A percentile compares a stretch with the other conserved stretches of the same genome.
These are phyloP conservation scores for Corylus americana DNA, from an alignment of 306 rosid genomes.

Conservation along the genomic window DNA sequence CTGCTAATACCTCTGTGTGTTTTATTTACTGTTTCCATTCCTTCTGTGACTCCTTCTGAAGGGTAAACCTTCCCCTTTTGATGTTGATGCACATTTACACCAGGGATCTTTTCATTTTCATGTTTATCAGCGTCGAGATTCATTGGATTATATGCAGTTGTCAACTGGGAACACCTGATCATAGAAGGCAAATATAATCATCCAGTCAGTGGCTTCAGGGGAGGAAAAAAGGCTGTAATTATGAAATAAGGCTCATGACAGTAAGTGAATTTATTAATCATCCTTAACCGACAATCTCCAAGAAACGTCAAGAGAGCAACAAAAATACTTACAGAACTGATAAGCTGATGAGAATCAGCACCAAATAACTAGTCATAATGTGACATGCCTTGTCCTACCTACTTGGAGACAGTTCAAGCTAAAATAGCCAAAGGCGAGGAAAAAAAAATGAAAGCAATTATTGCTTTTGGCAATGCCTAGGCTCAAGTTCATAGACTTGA, in stretches of 20 bases:
- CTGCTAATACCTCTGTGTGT: conserved; percentile 25
- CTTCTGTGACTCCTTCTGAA: conserved; percentile 36
- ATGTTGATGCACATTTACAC: conserved; percentile 24
- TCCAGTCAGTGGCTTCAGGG: conserved; percentile 5
- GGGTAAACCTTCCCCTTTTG: conserved; percentile 23
- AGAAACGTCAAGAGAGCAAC: neutral
- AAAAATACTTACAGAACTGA: neutral
- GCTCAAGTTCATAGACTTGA: too few relatives aligned
- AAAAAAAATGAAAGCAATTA: neutral
- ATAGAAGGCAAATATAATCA: conserved; percentile 17
- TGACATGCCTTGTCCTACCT: neutral
- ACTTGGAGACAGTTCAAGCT: neutral
- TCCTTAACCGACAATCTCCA: neutral
- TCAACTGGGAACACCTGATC: conserved; percentile 32
- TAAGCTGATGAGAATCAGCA: neutral
- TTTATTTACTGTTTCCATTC: conserved; percentile 26
- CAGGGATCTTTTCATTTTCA: conserved; percentile 32
- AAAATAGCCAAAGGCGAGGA: neutral
- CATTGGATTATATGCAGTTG: conserved; percentile 8
- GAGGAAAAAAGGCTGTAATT: conserved; percentile 6
- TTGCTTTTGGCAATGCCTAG: too few relatives aligned
- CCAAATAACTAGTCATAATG: neutral
- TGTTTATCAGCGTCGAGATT: conserved; percentile 30
- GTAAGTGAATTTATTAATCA: neutral
- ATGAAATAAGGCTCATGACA: neutral